phyloP scores from a whole-genome alignment of 2,329 filamentous ascomycete species.

The Hypoxylon sp. region DNA sequence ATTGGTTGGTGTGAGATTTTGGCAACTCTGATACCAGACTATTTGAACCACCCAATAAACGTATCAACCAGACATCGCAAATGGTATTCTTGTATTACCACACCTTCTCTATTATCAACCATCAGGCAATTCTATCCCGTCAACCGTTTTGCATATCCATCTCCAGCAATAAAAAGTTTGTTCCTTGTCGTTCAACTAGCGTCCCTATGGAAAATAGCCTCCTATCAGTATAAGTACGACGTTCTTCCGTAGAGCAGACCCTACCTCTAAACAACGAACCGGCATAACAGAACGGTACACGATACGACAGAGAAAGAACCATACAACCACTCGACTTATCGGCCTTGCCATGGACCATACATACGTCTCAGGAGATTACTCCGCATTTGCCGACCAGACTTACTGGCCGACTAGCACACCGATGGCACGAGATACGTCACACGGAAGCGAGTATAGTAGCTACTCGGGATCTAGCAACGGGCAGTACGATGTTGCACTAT shows the following conservation, averaged over 20 bases:
- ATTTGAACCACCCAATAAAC: conserved; percentile 35
- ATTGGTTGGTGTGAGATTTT: conserved; percentile 27
- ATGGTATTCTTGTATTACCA: conserved; percentile 37
- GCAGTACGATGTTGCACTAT: conserved; percentile 30
- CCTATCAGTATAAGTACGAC: conserved; percentile 35
- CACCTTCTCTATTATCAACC: conserved; percentile 30
- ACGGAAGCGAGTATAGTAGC: conserved; percentile 40
- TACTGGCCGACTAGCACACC: conserved; percentile 36
- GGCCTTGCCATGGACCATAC: conserved; percentile 27
- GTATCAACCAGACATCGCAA: conserved; percentile 31
- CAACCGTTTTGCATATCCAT: conserved; percentile 25
- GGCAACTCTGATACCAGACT: conserved; percentile 29
- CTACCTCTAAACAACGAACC: conserved; percentile 13
- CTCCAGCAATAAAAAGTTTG: conserved; percentile 29
- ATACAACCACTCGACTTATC: background rate
- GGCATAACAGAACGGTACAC: conserved; percentile 32
- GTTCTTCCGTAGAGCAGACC: conserved; percentile 20
- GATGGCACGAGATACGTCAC: conserved; percentile 44
- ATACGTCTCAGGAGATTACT: conserved; percentile 32
- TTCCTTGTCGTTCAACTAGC: conserved; percentile 20
- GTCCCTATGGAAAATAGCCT: conserved; percentile 17
- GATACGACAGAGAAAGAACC: conserved; percentile 12
- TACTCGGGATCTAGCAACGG: conserved; percentile 40
- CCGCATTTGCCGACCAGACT: conserved; percentile 25
- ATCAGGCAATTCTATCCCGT: conserved; percentile 27